phyloP scores from a whole-genome alignment of 495 filamentous ascomycete species.

The Schizothecium vesticola region DNA sequence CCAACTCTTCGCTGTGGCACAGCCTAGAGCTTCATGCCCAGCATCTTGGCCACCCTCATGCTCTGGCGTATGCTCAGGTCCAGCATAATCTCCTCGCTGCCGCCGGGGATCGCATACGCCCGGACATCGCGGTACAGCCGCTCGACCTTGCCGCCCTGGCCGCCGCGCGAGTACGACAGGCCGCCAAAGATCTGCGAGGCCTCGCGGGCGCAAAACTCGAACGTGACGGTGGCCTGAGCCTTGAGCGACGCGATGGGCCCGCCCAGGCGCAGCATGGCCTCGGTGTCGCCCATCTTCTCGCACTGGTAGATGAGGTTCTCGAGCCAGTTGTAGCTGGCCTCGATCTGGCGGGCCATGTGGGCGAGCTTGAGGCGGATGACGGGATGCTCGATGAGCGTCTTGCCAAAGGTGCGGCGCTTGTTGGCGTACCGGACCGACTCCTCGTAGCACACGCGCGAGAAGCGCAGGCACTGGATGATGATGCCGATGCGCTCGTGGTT shows the following conservation, averaged over 20 bases:
- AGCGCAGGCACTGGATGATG: slow-evolving; percentile 93
- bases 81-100: slow-evolving; percentile 97
- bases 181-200: slow-evolving; percentile 97
- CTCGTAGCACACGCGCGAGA: slow-evolving; percentile 95
- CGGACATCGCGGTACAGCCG: slow-evolving; percentile 93
- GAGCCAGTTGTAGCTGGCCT: slow-evolving; percentile 94
- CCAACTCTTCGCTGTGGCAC: not conserved
- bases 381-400: slow-evolving; percentile 90
- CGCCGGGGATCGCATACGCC: slow-evolving; percentile 95
- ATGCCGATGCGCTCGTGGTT: slow-evolving; percentile 99
- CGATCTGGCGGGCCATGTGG: slow-evolving; percentile 96
- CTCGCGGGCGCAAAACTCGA: slow-evolving; percentile 96
- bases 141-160: slow-evolving; percentile 95
- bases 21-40: slow-evolving; percentile 90
- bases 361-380: slow-evolving; percentile 98
- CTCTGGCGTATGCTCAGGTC: slow-evolving; percentile 94
- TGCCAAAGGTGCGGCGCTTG: slow-evolving; percentile 94
- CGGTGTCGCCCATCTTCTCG: slow-evolving; percentile 83
- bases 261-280: slow-evolving; percentile 92
- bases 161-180: slow-evolving; percentile 85
- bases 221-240: slow-evolving; percentile 85
- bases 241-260: slow-evolving; percentile 93
- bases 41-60: slow-evolving; percentile 77
- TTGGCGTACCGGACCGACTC: slow-evolving; percentile 93
- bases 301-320: slow-evolving; percentile 94